A percentile compares a stretch with the other conserved stretches of the same genome.
phyloP scores from a whole-genome alignment of 805 yeast species.

The Clavispora vitiphila region DNA sequence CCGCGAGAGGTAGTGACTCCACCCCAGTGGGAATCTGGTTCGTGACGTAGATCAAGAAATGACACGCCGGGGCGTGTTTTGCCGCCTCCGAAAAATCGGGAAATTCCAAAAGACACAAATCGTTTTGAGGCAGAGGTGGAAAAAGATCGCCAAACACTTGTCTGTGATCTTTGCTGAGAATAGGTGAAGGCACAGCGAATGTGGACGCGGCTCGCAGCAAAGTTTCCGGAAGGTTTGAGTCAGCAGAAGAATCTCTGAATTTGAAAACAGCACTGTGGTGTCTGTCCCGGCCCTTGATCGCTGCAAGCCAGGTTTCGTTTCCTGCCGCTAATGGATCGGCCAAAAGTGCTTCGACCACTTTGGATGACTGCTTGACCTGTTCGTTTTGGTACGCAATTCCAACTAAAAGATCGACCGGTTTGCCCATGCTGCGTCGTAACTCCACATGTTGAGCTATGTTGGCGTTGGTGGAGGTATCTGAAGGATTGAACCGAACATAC shows the following conservation, averaged over 20 bases:
- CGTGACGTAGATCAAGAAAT: conserved; percentile 21
- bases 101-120: conserved; percentile 20
- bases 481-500: conserved; percentile 18
- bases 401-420: conserved; percentile 19
- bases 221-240: conserved; percentile 6
- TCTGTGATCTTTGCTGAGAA: conserved; percentile 23
- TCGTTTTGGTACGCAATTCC: conserved; percentile 32
- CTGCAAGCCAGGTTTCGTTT: conserved; percentile 29
- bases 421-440: conserved; percentile 5
- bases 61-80: conserved; percentile 15
- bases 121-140: conserved; percentile 3
- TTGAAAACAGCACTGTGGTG: not conserved
- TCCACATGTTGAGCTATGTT: conserved; percentile 12
- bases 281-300: conserved; percentile 18
- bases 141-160: conserved; percentile 15
- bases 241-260: not conserved
- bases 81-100: conserved; percentile 12
- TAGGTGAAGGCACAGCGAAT: conserved; percentile 25
- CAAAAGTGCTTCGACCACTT: conserved; percentile 29
- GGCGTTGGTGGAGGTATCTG: conserved; percentile 16
- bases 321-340: conserved; percentile 37
- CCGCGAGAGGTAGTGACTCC: conserved; percentile 9
- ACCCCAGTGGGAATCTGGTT: conserved; percentile 13
- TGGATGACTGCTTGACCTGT: conserved; percentile 16
- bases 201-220: conserved; percentile 5